Percentiles rank a stretch among this genome's conserved stretches.
phyloP scores from a whole-genome alignment of 75 land plant genomes.

The Pinus albicaulis region DNA sequence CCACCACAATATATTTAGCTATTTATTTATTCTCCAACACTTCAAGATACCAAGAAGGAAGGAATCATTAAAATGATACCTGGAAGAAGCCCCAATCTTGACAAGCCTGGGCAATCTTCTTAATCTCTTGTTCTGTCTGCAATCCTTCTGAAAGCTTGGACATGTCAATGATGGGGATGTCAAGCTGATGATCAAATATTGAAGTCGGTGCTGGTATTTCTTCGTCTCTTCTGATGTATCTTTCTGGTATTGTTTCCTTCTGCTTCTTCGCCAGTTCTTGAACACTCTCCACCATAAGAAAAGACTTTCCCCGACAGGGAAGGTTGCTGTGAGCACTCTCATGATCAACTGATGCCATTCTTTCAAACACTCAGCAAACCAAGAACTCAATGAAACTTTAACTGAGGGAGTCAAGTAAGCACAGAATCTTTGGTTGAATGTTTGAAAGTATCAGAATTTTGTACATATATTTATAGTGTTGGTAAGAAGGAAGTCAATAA shows the following conservation, averaged over 20 bases:
- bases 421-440: too few species aligned
- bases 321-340: not conserved
- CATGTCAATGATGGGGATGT: slow-evolving; percentile 20
- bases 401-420: too few species aligned
- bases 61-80: slow-evolving; percentile 8
- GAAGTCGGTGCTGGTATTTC: not conserved
- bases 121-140: slow-evolving; percentile 15
- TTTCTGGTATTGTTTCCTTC: not conserved
- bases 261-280: not conserved
- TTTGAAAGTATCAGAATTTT: too few species aligned
- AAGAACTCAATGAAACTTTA: too few species aligned
- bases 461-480: too few species aligned
- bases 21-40: not conserved
- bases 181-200: not conserved
- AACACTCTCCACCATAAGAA: not conserved
- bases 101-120: slow-evolving; percentile 24
- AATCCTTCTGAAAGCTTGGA: slow-evolving; percentile 10
- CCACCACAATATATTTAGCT: not conserved
- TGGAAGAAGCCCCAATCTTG: slow-evolving; percentile 41
- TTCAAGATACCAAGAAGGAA: not conserved
- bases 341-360: not conserved
- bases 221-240: not conserved
- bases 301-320: not conserved
- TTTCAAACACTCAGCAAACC: too few species aligned
- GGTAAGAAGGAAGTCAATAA: too few species aligned